These are phyloP conservation scores for Arthroderma sp. DNA, from an alignment of 2,329 filamentous ascomycete genomes.

Conservation along the genomic window DNA sequence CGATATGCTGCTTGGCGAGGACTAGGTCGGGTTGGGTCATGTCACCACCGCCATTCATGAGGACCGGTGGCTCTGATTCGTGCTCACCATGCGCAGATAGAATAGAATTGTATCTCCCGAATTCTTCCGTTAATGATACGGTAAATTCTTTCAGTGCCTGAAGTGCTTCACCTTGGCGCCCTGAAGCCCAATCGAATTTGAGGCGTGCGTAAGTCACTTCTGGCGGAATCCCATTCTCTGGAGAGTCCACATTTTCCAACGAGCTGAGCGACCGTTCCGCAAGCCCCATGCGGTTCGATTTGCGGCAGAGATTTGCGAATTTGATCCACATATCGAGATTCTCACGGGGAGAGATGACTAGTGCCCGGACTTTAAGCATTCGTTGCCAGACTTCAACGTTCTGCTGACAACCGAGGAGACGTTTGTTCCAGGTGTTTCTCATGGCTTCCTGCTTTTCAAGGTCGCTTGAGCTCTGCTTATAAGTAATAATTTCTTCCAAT, in stretches of 20 bases:
- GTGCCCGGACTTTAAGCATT: slow-evolving; percentile 84
- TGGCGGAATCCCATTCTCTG: slow-evolving; percentile 39
- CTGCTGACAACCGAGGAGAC: slow-evolving; percentile 85
- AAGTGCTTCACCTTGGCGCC: slow-evolving; percentile 50
- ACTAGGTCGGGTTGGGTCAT: slow-evolving; percentile 27
- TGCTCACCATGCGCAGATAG: slow-evolving; percentile 26
- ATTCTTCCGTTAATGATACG: slow-evolving; percentile 45
- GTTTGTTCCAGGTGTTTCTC: slow-evolving; percentile 88
- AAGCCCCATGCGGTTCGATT: slow-evolving; percentile 84
- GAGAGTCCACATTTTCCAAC: slow-evolving; percentile 55
- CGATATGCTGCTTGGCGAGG: slow-evolving; percentile 27
- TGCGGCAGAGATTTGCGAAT: slow-evolving; percentile 94
- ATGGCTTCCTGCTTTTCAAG: slow-evolving; percentile 79
- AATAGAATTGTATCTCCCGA: slow-evolving; percentile 32
- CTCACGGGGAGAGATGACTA: slow-evolving; percentile 83
- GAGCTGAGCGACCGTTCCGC: slow-evolving; percentile 91
- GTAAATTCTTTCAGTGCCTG: slow-evolving; percentile 51
- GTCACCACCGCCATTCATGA: slow-evolving; percentile 35
- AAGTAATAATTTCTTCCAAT: slow-evolving; percentile 91
- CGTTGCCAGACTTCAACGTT: slow-evolving; percentile 98
- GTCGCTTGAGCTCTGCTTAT: slow-evolving; percentile 76
- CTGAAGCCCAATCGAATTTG: slow-evolving; percentile 91
- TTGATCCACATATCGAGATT: slow-evolving; percentile 99
- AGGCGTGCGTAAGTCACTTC: slow-evolving; percentile 92
- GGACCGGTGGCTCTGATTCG: slow-evolving; percentile 30